Conservation (phyloP, 345 rosid species). For the Trapa incisa region DNA sequence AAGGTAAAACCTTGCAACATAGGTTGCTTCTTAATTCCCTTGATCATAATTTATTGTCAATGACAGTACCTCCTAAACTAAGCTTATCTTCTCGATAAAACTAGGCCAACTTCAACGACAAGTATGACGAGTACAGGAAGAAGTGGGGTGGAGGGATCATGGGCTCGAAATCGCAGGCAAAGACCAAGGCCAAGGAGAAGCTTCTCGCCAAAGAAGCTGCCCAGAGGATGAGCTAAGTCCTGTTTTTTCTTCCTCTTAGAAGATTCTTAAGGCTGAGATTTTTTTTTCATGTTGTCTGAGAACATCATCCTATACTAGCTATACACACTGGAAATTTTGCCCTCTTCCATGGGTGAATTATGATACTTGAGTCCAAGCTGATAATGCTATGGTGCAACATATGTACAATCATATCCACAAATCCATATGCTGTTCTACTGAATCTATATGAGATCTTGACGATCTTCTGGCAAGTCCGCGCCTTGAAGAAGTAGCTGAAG, state of each 20-base stretch:
- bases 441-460: background rate
- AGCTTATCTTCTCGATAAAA: background rate
- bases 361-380: background rate
- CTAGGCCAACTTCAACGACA: slow-evolving; percentile 67
- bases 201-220: slow-evolving; percentile 65
- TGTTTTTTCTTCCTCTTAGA: background rate
- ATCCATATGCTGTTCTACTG: background rate
- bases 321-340: background rate
- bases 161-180: slow-evolving; percentile 81
- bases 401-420: background rate
- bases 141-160: slow-evolving; percentile 84
- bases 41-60: no score
- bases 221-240: slow-evolving; percentile 44
- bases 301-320: background rate
- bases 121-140: slow-evolving; percentile 58
- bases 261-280: background rate
- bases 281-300: background rate
- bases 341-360: background rate
- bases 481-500: slow-evolving; percentile 37
- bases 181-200: slow-evolving; percentile 58
- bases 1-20: slow-evolving; percentile 22
- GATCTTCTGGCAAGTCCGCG: slow-evolving; percentile 39
- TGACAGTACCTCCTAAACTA: background rate
- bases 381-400: background rate
- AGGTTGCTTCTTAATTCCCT: background rate